phyloP scores from a whole-genome alignment of 305 asterid species.

The Plantago coronopus region DNA sequence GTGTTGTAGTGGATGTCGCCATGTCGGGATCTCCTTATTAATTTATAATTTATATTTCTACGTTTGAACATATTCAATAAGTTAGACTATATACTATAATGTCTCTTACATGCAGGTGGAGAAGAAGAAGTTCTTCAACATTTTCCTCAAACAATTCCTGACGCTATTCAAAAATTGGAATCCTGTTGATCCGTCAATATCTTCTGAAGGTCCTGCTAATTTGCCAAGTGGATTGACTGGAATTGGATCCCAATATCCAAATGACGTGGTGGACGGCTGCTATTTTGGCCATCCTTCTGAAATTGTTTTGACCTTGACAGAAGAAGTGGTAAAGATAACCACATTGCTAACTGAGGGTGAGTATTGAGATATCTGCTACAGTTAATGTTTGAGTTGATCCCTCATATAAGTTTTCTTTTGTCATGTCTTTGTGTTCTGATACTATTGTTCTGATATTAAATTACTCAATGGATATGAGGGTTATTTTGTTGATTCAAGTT shows the following conservation, averaged over 20 bases:
- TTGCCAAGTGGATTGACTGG: slow-evolving; percentile 25
- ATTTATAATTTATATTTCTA: slow-evolving; percentile 14
- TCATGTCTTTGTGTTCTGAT: no score
- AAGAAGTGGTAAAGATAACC: slow-evolving; percentile 58
- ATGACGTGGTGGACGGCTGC: slow-evolving; percentile 77
- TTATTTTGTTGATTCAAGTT: no score
- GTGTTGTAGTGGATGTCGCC: slow-evolving; percentile 21
- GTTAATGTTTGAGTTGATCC: slow-evolving; percentile 22
- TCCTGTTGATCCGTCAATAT: slow-evolving; percentile 53
- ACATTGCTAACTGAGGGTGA: slow-evolving; percentile 65
- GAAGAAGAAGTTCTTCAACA: slow-evolving; percentile 55
- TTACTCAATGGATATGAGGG: neutral
- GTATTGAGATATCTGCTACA: slow-evolving; percentile 33
- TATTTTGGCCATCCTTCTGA: slow-evolving; percentile 87
- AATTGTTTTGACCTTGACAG: slow-evolving; percentile 52
- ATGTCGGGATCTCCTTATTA: slow-evolving; percentile 10
- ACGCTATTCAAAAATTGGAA: slow-evolving; percentile 65
- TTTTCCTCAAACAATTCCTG: slow-evolving; percentile 85
- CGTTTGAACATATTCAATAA: slow-evolving; percentile 11
- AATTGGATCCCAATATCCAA: slow-evolving; percentile 35
- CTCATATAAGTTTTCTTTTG: slow-evolving; percentile 21
- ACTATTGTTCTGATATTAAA: slow-evolving; percentile 1
- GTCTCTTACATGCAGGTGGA: slow-evolving; percentile 57
- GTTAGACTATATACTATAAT: slow-evolving; percentile 18
- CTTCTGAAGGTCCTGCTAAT: slow-evolving; percentile 36